These are phyloP conservation scores for Gynochthodes officinalis DNA, from an alignment of 257 asterid genomes.

Conservation along the genomic window DNA sequence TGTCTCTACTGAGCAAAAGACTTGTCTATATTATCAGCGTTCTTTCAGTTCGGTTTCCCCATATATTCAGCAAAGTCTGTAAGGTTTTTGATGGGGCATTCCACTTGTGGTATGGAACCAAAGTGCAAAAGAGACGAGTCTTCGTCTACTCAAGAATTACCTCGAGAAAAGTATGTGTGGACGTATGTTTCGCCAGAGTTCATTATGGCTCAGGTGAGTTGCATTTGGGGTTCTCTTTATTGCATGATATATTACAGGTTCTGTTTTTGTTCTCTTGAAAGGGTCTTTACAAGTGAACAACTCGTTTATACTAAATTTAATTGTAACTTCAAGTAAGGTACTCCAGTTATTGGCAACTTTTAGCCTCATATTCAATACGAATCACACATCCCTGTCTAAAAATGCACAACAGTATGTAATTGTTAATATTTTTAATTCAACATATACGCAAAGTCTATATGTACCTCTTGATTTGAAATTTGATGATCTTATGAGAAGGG, in stretches of 20 bases:
- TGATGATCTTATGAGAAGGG: not conserved
- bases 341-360: not conserved
- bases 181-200: slow-evolving; percentile 64
- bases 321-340: not conserved
- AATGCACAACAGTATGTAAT: not conserved
- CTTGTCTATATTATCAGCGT: slow-evolving; percentile 46
- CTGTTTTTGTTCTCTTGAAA: not conserved
- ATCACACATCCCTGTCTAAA: no score
- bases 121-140: slow-evolving; percentile 27
- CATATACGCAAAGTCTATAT: not conserved
- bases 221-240: not conserved
- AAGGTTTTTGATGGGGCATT: slow-evolving; percentile 61
- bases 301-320: not conserved
- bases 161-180: slow-evolving; percentile 51
- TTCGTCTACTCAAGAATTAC: slow-evolving; percentile 27
- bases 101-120: slow-evolving; percentile 28
- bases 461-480: no score
- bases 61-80: slow-evolving; percentile 74
- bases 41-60: slow-evolving; percentile 72
- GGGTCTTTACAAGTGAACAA: not conserved
- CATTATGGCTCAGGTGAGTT: slow-evolving; percentile 66
- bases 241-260: not conserved
- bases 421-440: not conserved
- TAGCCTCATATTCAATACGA: no score
- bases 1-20: slow-evolving; percentile 19